These are phyloP conservation scores for Pochonia chlamydosporia DNA, from an alignment of 2,329 filamentous ascomycete species.

Conservation along the genomic window DNA sequence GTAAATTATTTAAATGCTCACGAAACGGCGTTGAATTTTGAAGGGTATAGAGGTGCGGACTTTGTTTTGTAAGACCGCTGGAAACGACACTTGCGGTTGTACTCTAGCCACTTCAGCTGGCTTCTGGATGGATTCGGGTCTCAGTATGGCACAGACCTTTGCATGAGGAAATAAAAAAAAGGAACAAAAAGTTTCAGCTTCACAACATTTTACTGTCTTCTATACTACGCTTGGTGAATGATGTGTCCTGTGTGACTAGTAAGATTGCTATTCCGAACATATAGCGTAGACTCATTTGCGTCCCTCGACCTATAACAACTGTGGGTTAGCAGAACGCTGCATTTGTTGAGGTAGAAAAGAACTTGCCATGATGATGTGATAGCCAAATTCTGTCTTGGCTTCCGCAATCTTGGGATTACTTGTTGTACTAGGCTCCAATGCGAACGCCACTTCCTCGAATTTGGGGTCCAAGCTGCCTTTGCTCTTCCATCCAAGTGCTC, in stretches of 20 bases:
- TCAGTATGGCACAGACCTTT: slow-evolving; percentile 25
- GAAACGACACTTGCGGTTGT: slow-evolving; percentile 33
- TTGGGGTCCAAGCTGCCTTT: slow-evolving; percentile 60
- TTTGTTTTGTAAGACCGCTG: slow-evolving; percentile 24
- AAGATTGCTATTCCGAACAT: slow-evolving; percentile 7
- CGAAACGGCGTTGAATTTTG: slow-evolving; percentile 25
- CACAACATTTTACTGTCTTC: neutral
- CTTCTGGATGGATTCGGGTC: slow-evolving; percentile 36
- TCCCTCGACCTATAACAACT: slow-evolving; percentile 29
- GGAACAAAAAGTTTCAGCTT: slow-evolving; percentile 19
- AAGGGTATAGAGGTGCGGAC: slow-evolving; percentile 34
- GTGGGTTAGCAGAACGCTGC: neutral
- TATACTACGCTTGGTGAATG: neutral
- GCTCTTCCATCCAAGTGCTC: slow-evolving; percentile 66
- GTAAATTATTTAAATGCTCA: slow-evolving; percentile 32
- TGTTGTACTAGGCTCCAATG: slow-evolving; percentile 60
- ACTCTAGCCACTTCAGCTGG: slow-evolving; percentile 42
- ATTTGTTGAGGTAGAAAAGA: neutral
- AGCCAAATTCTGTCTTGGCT: slow-evolving; percentile 69
- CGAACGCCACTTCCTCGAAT: slow-evolving; percentile 69
- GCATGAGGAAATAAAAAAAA: slow-evolving; percentile 34
- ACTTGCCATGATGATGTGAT: slow-evolving; percentile 73
- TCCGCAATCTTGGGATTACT: slow-evolving; percentile 60
- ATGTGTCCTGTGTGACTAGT: neutral
- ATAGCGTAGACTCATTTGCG: slow-evolving; percentile 26